Base-by-base conservation (phyloP, 208 protist species). In the Acanthamoeba royreba region DNA sequence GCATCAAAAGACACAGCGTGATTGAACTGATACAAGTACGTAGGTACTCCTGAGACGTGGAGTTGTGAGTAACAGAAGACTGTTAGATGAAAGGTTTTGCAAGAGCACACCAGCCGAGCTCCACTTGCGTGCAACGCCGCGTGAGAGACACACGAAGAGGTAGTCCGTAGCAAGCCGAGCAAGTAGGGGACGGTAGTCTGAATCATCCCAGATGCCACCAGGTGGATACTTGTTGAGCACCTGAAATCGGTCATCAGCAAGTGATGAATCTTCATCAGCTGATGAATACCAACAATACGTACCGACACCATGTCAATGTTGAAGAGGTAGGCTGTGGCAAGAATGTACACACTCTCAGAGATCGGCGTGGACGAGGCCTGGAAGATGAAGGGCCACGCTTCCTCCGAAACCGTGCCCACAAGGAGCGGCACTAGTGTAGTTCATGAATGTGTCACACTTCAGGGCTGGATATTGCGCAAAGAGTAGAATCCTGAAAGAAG, bases 111-210 rank as follows among this genome's bases (percentile, higher is more conserved):
- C 47, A 31, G 22, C 19, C 2, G 79, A 52, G 31, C 79, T 87
- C 17, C 49, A 55, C n/a, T 3, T 47, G 46, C 69, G 47, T 5
- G 85, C 31, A 7, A 79, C 31, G 19, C 42, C 43, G 25, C 91
- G 46, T 7, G 31, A 63, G 58, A 93, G 66, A 66, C 94, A 95
- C 7, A 74, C 42, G 46, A 95, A 95, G 17, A 95, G 72, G 79
- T 92, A 94, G 69, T 95, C 49, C 7, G 92, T 95, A 13, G 61
- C 63, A 3, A 95, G 33, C 22, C 52, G 17, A 31, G 94, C 81
- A 42, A 94, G 22, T 28, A 93, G 42, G 4, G 94, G 92, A 8
- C 92, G 1, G 28, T 92, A 61, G 42, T 95, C 94, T 22, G 17
- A 38, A 7, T 87, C 0, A 17, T 38, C 45, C 79, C 46, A 61